Conservation (phyloP, 176 grass and related monocot genomes). For the Oryza punctata region DNA sequence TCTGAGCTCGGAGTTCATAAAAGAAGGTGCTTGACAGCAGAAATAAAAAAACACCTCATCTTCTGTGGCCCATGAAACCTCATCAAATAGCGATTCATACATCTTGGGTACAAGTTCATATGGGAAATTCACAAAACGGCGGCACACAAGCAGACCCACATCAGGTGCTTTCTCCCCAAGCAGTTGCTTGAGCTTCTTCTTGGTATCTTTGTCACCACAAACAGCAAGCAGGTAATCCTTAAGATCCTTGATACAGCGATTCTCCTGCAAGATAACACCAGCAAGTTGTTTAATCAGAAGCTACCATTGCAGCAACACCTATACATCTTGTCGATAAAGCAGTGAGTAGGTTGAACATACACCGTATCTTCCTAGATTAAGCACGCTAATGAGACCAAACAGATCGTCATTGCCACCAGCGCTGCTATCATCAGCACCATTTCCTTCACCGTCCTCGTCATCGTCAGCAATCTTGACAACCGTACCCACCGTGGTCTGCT, state of each 20-base stretch:
- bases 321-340: background rate
- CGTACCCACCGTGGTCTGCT: constrained; percentile 80
- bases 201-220: constrained; percentile 55
- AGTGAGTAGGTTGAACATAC: constrained; percentile 25
- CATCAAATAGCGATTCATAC: constrained; percentile 83
- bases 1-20: background rate
- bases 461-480: constrained; percentile 80
- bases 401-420: constrained; percentile 49
- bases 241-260: constrained; percentile 76
- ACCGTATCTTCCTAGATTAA: constrained; percentile 69
- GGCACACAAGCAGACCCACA: constrained; percentile 68
- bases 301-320: background rate
- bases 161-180: constrained; percentile 58
- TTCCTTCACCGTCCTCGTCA: constrained; percentile 40
- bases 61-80: constrained; percentile 92
- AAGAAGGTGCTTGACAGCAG: background rate
- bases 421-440: background rate
- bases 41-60: constrained; percentile 66
- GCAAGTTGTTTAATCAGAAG: background rate
- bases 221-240: constrained; percentile 61
- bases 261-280: constrained; percentile 33
- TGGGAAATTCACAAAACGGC: constrained; percentile 84
- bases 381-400: constrained; percentile 70
- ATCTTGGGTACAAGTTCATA: constrained; percentile 82
- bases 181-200: constrained; percentile 58